Conservation (phyloP, 148 eudicot species). For the Heliosperma pusillum region DNA sequence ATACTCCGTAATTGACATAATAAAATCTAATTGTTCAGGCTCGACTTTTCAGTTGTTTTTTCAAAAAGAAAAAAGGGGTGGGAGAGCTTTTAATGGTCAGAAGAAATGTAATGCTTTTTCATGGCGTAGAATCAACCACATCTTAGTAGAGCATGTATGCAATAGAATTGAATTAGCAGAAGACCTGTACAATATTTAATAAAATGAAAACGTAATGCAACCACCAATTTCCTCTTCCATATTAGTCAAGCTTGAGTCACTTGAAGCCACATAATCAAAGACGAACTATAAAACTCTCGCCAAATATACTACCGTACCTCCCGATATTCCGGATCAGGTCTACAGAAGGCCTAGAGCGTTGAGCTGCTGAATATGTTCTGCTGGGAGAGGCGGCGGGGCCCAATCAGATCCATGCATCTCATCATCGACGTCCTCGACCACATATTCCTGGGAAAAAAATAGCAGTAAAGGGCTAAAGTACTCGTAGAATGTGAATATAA, state of each 20-base stretch:
- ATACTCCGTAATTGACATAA: too few species aligned
- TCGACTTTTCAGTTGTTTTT: background rate
- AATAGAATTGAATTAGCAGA: background rate
- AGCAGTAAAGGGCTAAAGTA: background rate
- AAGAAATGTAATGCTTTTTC: background rate
- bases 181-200: slow-evolving; percentile 17
- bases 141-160: background rate
- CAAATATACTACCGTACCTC: background rate
- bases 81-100: too few species aligned
- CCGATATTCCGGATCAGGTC: background rate
- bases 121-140: background rate
- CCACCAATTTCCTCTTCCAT: background rate
- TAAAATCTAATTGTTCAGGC: background rate
- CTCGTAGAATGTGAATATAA: background rate
- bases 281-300: background rate
- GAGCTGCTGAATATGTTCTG: slow-evolving; percentile 84
- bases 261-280: slow-evolving; percentile 4
- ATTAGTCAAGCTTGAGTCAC: slow-evolving; percentile 7
- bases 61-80: too few species aligned
- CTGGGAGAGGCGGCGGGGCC: slow-evolving; percentile 83
- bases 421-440: slow-evolving; percentile 85
- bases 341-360: slow-evolving; percentile 75
- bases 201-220: background rate
- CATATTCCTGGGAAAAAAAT: slow-evolving; percentile 58
- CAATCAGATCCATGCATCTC: slow-evolving; percentile 67